Percentiles rank a stretch among this genome's conserved stretches.
phyloP scores from a whole-genome alignment of 345 rosid species.

The Laguncularia racemosa region DNA sequence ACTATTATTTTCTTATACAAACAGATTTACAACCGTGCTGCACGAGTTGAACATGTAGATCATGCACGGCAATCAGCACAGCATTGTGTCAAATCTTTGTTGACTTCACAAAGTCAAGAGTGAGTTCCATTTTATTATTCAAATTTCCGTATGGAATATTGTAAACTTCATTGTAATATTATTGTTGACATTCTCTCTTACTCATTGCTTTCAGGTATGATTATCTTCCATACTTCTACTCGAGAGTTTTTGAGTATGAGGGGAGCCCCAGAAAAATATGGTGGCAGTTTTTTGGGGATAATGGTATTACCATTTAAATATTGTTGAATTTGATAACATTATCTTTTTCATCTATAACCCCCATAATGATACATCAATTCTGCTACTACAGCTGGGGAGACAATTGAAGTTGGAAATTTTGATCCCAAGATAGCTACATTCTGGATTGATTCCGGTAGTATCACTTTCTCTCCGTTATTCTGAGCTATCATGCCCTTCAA shows the following conservation, averaged over 20 bases:
- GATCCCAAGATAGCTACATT: slow-evolving; percentile 91
- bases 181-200: slow-evolving; percentile 9
- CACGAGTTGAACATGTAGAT: slow-evolving; percentile 95
- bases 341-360: background rate
- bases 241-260: slow-evolving; percentile 87
- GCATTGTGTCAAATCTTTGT: slow-evolving; percentile 71
- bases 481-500: background rate
- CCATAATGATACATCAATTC: background rate
- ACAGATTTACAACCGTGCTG: slow-evolving; percentile 75
- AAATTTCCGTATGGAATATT: background rate
- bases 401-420: slow-evolving; percentile 74
- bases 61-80: slow-evolving; percentile 91
- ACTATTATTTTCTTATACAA: slow-evolving; percentile 8
- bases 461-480: background rate
- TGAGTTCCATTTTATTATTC: slow-evolving; percentile 18
- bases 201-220: slow-evolving; percentile 53
- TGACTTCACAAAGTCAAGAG: slow-evolving; percentile 66
- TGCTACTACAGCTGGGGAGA: slow-evolving; percentile 72
- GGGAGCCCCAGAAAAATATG: slow-evolving; percentile 87
- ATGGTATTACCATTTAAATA: slow-evolving; percentile 36
- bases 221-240: slow-evolving; percentile 87
- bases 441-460: slow-evolving; percentile 87
- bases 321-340: background rate
- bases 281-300: slow-evolving; percentile 97
- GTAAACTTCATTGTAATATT: slow-evolving; percentile 1